These are phyloP conservation scores for Niebla homalea DNA, from an alignment of 495 filamentous ascomycete species.

Conservation along the genomic window DNA sequence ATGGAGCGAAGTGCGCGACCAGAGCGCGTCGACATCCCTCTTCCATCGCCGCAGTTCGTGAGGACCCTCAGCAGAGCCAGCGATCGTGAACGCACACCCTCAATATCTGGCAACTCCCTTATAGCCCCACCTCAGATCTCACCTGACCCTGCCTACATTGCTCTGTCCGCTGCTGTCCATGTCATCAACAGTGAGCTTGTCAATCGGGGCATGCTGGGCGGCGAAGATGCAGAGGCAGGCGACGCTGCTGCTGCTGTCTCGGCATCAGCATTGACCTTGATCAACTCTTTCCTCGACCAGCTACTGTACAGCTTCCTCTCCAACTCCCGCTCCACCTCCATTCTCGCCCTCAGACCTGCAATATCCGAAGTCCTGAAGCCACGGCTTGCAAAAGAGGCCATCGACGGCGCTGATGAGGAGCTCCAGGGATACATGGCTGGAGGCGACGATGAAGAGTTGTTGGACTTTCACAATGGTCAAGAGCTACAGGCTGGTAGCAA, in stretches of 20 bases:
- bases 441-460: constrained; percentile 51
- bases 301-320: constrained; percentile 79
- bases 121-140: constrained; percentile 55
- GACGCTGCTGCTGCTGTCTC: constrained; percentile 52
- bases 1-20: constrained; percentile 13
- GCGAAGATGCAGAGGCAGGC: constrained; percentile 50
- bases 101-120: constrained; percentile 29
- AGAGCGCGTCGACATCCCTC: constrained; percentile 5
- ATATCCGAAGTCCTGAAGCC: constrained; percentile 79
- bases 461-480: constrained; percentile 39
- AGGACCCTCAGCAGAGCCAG: constrained; percentile 17
- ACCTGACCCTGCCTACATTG: constrained; percentile 80
- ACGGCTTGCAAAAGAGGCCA: constrained; percentile 74
- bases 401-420: constrained; percentile 81
- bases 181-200: constrained; percentile 84
- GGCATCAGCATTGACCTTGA: constrained; percentile 55
- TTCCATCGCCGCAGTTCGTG: constrained; percentile 1
- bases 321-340: constrained; percentile 65
- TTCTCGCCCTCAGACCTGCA: constrained; percentile 66
- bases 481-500: constrained; percentile 57
- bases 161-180: constrained; percentile 75
- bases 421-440: constrained; percentile 75
- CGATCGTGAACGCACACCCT: constrained; percentile 17
- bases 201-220: constrained; percentile 49
- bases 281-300: constrained; percentile 92